These are phyloP conservation scores for Alternaria triticina DNA, from an alignment of 2,329 filamentous ascomycete species.

Conservation along the genomic window DNA sequence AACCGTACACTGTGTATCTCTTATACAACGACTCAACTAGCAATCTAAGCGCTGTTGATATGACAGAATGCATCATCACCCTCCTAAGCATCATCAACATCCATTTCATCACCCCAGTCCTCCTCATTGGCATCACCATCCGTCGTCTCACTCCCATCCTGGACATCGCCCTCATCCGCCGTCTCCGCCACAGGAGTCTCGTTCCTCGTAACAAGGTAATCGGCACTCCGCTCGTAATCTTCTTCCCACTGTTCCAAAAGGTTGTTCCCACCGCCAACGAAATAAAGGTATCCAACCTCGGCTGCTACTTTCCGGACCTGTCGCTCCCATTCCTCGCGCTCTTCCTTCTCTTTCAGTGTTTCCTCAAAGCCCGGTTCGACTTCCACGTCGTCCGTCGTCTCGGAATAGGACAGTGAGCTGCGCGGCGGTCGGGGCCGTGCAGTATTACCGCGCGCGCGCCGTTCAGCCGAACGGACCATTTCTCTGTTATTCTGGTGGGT, in stretches of 20 bases:
- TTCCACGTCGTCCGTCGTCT: constrained; percentile 22
- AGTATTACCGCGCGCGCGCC: constrained; percentile 19
- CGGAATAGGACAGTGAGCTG: constrained; percentile 30
- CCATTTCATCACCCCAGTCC: constrained; percentile 15
- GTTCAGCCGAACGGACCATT: constrained; percentile 12
- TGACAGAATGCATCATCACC: not conserved
- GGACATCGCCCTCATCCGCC: not conserved
- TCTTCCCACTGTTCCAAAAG: constrained; percentile 20
- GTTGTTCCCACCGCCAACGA: constrained; percentile 20
- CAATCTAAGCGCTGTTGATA: not conserved
- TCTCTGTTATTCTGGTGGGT: constrained; percentile 4
- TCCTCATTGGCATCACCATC: constrained; percentile 6
- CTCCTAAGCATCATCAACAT: constrained; percentile 9
- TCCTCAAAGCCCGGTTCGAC: constrained; percentile 15
- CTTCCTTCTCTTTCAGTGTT: constrained; percentile 14
- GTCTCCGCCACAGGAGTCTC: not conserved
- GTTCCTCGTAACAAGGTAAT: constrained; percentile 20
- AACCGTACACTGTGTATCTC: not conserved
- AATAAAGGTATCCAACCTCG: constrained; percentile 40
- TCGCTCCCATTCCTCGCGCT: constrained; percentile 16
- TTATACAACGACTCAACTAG: not conserved
- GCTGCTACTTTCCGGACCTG: constrained; percentile 15
- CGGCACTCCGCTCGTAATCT: constrained; percentile 25
- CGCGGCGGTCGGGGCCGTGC: constrained; percentile 19
- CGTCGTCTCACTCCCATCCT: not conserved